Evolutionary conservation across 495 filamentous ascomycete species (phyloP), one percentile per base, ranked within the genome.

Genomic region (Staphylotrichum longicolle): DNA sequence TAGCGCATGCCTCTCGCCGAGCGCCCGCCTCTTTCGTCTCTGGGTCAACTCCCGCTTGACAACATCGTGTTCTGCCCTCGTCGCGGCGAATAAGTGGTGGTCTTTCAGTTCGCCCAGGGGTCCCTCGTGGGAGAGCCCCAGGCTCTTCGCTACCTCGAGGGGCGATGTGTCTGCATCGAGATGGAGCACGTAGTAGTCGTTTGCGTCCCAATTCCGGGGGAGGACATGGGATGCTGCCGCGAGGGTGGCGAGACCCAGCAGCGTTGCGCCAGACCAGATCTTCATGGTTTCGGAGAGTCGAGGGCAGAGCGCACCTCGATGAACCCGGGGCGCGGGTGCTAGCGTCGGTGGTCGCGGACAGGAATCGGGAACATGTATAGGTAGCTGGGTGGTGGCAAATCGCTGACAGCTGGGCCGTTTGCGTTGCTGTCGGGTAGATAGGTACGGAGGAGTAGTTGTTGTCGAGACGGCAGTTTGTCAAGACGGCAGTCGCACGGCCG

Each of bases 171-270:
- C 75, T 12, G 82, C 75, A 47, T 85, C 85, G 61, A 97, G 85
- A 62, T 95, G 89, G 53, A 97, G 79, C 52, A 93, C 91, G 72
- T 96, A 96, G 75, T 93, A 96, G 69, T 97, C 91, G 75, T 88
- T 87, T 6, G 85, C 80, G 10, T 88, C 83, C 73, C 87, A 87
- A 65, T 90, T 78, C 33, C 71, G 69, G 12, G 66, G 71, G 41
- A 63, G 52, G 39, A 72, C 48, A 10, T 63, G 54, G 9, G 71
- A 52, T 8, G 67, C 66, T 66, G 91, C 66, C 66, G 67, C 73
- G 62, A 67, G 74, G 60, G 66, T 71, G 53, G 77, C 71, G 7
- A 82, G 70, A 60, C 78, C 74, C 61, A 79, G 73, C 50, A 82
- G 44, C 41, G 66, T 39, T 7, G 70, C 52, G 41, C 60, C 48